phyloP scores from a whole-genome alignment of 2,329 filamentous ascomycete genomes.

The Cadophora luteo-olivacea region DNA sequence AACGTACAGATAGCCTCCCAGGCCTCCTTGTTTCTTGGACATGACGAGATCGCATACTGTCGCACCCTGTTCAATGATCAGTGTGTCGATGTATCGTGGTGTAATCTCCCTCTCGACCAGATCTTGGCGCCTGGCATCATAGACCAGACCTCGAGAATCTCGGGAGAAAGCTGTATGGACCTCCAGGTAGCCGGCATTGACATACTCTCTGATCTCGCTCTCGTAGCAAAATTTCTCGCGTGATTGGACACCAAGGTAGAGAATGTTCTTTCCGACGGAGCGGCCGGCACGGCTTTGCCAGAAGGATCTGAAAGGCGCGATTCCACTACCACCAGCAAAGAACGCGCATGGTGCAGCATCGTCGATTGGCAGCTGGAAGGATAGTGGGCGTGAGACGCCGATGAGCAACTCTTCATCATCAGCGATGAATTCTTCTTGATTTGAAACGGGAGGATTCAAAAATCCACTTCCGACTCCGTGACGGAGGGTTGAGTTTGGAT shows the following conservation, averaged over 20 bases:
- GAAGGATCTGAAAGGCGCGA: slow-evolving; percentile 60
- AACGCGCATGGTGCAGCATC: slow-evolving; percentile 57
- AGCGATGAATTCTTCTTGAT: slow-evolving; percentile 46
- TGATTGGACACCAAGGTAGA: slow-evolving; percentile 59
- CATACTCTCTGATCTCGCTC: slow-evolving; percentile 53
- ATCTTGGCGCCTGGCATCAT: slow-evolving; percentile 50
- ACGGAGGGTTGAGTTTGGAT: slow-evolving; percentile 36
- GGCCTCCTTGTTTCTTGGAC: slow-evolving; percentile 60
- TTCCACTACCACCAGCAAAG: slow-evolving; percentile 60
- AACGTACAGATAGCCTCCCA: slow-evolving; percentile 56
- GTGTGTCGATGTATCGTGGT: slow-evolving; percentile 58
- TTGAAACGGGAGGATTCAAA: slow-evolving; percentile 55
- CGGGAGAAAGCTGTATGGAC: slow-evolving; percentile 60
- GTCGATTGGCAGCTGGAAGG: slow-evolving; percentile 59
- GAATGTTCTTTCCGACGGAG: slow-evolving; percentile 52
- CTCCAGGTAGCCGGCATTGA: slow-evolving; percentile 56
- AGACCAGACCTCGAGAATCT: slow-evolving; percentile 54
- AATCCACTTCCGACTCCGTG: slow-evolving; percentile 60
- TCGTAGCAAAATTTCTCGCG: slow-evolving; percentile 60
- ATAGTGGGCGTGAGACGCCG: slow-evolving; percentile 58
- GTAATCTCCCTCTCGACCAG: slow-evolving; percentile 56
- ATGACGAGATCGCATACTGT: slow-evolving; percentile 61
- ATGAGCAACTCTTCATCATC: slow-evolving; percentile 56
- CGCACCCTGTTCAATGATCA: slow-evolving; percentile 58
- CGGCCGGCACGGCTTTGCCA: slow-evolving; percentile 55